These are phyloP conservation scores for Candida mattraensis DNA, from an alignment of 805 yeast species.

Conservation along the genomic window DNA sequence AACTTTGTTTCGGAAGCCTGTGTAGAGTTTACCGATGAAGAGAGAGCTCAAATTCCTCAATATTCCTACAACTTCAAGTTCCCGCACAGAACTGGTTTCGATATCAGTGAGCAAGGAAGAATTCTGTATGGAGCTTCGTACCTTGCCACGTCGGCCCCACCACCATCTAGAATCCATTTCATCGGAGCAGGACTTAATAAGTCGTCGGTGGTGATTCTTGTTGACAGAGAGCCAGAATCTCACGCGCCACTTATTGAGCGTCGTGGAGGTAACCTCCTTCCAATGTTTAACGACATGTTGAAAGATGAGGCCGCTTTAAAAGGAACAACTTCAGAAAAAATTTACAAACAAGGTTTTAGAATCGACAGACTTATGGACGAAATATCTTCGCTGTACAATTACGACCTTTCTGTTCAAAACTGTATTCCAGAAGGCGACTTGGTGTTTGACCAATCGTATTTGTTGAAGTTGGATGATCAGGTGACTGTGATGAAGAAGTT, in stretches of 20 bases:
- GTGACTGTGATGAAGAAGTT: constrained; percentile 14
- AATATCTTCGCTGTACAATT: constrained; percentile 7
- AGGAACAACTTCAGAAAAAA: constrained; percentile 7
- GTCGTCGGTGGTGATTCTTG: constrained; percentile 27
- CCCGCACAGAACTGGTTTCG: constrained; percentile 17
- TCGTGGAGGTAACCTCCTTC: constrained; percentile 13
- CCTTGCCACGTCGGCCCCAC: constrained; percentile 27
- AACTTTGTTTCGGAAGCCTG: constrained; percentile 9
- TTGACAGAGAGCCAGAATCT: constrained; percentile 16
- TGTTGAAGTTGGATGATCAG: constrained; percentile 13
- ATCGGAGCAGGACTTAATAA: constrained; percentile 31
- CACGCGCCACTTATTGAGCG: constrained; percentile 7
- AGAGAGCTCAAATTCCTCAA: constrained; percentile 6
- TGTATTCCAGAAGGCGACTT: constrained; percentile 19
- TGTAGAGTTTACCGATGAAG: constrained; percentile 14
- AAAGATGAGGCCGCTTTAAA: constrained; percentile 14
- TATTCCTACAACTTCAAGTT: constrained; percentile 25
- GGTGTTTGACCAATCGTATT: constrained; percentile 20
- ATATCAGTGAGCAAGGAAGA: constrained; percentile 25
- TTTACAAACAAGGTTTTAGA: constrained; percentile 23
- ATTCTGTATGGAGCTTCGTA: constrained; percentile 33
- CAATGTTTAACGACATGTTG: constrained; percentile 19
- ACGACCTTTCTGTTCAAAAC: constrained; percentile 12
- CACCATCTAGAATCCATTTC: constrained; percentile 32
- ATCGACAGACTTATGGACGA: constrained; percentile 12